Evolutionary conservation across 2,329 filamentous ascomycete species (phyloP).

Genomic region (Fusarium sp.): DNA sequence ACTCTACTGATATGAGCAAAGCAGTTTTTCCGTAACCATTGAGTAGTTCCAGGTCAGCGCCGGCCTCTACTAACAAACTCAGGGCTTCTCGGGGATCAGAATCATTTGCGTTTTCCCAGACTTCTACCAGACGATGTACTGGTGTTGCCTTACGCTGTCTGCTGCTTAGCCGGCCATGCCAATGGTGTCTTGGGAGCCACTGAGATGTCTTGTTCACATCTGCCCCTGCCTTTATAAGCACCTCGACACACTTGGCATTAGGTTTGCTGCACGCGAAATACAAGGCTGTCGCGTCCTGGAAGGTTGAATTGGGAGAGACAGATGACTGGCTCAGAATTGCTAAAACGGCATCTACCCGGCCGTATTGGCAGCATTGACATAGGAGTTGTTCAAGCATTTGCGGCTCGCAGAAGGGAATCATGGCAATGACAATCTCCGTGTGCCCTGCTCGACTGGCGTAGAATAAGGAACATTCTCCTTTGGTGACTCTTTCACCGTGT

Average conservation of each 20-base stretch:
- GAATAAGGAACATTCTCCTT: constrained; percentile 25
- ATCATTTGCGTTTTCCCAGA: constrained; percentile 17
- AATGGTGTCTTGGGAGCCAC: not conserved
- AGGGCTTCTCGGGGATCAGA: constrained; percentile 13
- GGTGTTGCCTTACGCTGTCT: not conserved
- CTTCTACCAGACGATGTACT: constrained; percentile 5
- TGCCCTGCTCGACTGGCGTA: constrained; percentile 33
- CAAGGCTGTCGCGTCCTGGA: constrained; percentile 18
- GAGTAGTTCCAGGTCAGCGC: constrained; percentile 21
- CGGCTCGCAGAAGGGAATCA: constrained; percentile 34
- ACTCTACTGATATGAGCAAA: not conserved
- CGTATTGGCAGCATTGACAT: constrained; percentile 27
- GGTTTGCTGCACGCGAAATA: constrained; percentile 17
- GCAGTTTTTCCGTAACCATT: constrained; percentile 4
- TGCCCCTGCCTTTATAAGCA: constrained; percentile 28
- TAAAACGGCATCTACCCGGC: constrained; percentile 20
- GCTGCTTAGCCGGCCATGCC: not conserved
- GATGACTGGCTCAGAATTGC: constrained; percentile 17
- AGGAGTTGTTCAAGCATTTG: constrained; percentile 29
- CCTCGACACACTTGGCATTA: constrained; percentile 18
- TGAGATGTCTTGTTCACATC: constrained; percentile 12
- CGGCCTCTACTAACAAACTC: constrained; percentile 18
- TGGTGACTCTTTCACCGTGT: not conserved
- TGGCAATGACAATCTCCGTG: constrained; percentile 12
- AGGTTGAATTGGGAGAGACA: constrained; percentile 27